phyloP scores from a whole-genome alignment of 2,329 filamentous ascomycete genomes.

The Sclerotinia subarctica region DNA sequence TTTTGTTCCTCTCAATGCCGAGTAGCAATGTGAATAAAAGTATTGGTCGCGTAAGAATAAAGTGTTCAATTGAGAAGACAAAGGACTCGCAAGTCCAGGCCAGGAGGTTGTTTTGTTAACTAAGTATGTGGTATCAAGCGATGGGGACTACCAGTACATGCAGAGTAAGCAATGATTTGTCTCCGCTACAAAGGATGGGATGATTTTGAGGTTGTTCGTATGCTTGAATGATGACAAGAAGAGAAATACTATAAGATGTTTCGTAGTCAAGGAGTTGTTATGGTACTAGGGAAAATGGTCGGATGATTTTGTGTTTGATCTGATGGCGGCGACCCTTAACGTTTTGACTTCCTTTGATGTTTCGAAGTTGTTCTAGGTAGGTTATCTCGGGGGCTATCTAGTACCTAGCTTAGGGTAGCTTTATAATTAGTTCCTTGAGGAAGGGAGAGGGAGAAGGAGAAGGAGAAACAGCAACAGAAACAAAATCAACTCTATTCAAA shows the following conservation, averaged over 20 bases:
- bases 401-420: no score
- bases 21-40: background rate
- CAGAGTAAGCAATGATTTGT: background rate
- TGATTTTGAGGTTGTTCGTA: background rate
- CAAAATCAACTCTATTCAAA: no score
- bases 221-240: background rate
- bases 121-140: conserved; percentile 17
- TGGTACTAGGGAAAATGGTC: background rate
- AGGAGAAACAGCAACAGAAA: no score
- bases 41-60: conserved; percentile 5
- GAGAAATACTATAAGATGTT: background rate
- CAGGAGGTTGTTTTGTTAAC: background rate
- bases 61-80: conserved; percentile 11
- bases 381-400: background rate
- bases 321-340: background rate
- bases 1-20: background rate
- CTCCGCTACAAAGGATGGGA: conserved; percentile 2
- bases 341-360: conserved; percentile 12
- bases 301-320: conserved; percentile 9
- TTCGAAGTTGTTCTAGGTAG: conserved; percentile 24
- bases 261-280: background rate
- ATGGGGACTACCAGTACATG: background rate
- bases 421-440: no score
- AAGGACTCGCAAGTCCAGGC: conserved; percentile 8
- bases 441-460: no score